phyloP scores from a whole-genome alignment of 140 eudicot genomes.

The Flaveria floridana region DNA sequence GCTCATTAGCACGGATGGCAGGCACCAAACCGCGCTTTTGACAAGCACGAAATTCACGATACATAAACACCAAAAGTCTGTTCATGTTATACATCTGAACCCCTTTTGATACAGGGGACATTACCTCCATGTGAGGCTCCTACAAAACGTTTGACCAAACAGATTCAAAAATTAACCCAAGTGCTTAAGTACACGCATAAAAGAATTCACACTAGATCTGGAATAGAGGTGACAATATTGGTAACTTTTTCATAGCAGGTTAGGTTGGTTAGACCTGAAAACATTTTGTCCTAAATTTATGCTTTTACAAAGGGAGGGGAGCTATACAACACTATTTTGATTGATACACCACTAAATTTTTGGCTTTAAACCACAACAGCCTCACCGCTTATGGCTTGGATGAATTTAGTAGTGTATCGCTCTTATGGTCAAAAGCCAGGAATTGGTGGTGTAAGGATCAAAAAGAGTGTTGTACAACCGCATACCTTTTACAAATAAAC shows the following conservation, averaged over 20 bases:
- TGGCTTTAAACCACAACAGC: not conserved
- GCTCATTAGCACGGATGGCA: constrained; percentile 74
- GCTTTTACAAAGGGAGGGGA: not conserved
- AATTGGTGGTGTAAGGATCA: not conserved
- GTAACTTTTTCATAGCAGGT: not conserved
- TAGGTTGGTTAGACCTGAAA: not conserved
- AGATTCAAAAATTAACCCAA: not conserved
- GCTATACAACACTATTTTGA: not conserved
- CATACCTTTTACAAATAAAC: not conserved
- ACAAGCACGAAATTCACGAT: constrained; percentile 81
- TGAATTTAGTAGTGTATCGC: not conserved
- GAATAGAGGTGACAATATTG: not conserved
- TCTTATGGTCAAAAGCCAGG: not conserved
- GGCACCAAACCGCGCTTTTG: constrained; percentile 84
- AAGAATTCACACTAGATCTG: not conserved
- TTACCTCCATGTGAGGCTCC: constrained; percentile 98
- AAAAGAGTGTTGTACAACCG: not conserved
- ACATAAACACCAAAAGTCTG: constrained; percentile 79
- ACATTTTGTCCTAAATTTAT: not conserved
- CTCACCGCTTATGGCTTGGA: no score
- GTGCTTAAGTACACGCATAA: not conserved
- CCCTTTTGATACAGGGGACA: constrained; percentile 77
- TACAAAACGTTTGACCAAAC: constrained; percentile 33
- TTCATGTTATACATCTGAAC: constrained; percentile 75
- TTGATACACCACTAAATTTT: not conserved